These are phyloP conservation scores for Talaromyces sp. DNA, from an alignment of 2,329 filamentous ascomycete genomes.

Conservation along the genomic window DNA sequence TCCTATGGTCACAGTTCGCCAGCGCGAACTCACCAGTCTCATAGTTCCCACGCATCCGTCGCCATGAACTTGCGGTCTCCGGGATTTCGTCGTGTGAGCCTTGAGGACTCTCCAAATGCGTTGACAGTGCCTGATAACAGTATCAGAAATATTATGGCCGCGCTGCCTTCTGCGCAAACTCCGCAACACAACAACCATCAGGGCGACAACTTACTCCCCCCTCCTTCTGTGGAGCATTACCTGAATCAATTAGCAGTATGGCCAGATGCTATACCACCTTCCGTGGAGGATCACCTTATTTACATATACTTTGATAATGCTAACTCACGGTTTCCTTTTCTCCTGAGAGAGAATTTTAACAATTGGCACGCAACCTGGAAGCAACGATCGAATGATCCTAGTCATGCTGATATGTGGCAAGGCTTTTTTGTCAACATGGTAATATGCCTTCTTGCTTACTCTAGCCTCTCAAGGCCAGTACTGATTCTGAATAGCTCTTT, in stretches of 20 bases:
- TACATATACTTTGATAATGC: neutral
- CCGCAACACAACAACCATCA: neutral
- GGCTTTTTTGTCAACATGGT: conserved; percentile 9
- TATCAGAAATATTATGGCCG: neutral
- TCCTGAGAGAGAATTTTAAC: neutral
- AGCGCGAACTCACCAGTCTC: neutral
- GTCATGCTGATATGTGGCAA: conserved; percentile 3
- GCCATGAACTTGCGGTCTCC: neutral
- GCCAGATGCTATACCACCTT: neutral
- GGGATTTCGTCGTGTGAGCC: neutral
- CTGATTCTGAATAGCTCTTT: neutral
- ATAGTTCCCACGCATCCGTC: neutral
- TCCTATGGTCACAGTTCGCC: neutral
- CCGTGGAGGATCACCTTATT: neutral
- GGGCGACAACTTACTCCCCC: neutral
- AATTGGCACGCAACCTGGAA: neutral
- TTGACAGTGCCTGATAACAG: neutral
- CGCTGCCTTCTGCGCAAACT: neutral
- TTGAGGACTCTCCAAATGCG: neutral
- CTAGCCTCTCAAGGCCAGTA: too few species aligned
- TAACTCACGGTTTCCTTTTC: neutral
- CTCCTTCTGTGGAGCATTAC: neutral
- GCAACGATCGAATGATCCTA: neutral
- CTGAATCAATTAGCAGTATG: neutral
- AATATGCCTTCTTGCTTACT: neutral